Base-by-base conservation (phyloP, 345 rosid species). In the Gossypium thurberi region DNA sequence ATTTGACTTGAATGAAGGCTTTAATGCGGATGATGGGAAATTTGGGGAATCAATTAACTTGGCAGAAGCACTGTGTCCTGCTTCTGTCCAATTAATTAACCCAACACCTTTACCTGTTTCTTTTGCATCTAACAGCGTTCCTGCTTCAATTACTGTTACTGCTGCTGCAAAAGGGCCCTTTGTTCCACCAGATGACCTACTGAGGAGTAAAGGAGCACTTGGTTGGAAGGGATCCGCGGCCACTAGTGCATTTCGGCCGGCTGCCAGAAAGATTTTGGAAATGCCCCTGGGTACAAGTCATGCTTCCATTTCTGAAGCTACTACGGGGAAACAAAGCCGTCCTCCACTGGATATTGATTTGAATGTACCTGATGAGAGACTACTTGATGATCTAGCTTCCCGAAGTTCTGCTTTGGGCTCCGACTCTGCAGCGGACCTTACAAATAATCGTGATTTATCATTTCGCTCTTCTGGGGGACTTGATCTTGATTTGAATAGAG, bases 151-250 rank as follows among this genome's bases (percentile, higher is more conserved):
- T 69, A 88, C 98, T 10, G 91, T 90, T 21, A 85, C 96, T 72
- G 90, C 98, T 75, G 93, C 98, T 73, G 95, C 97, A 28, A 94
- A 94, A 75, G 87, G 95, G 64, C 77, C 91, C 5, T 94, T 92
- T 86, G 86, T 90, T 56, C 97, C 92, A 4, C 93, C 86, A 13
- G 90, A 88, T 33, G 89, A 94, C 71, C 70, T 89, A 14, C 72
- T 90, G 76, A 86, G 81, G 81, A 85, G 81, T 63, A 94, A 86
- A 82, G 89, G 81, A 23, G 82, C 79, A 70, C 80, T 90, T 84
- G 97, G 98, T 52, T 94, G 98, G 98, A 94, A 90, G 83, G 98
- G 98, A 70, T 89, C 97, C 17, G 97, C 97, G 2, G 97, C 97
- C 63, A 94, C 98, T 18, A 94, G 98, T 81, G 98, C 98, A 21